phyloP scores from a whole-genome alignment of 129 eudicot species.

The Helianthus annuus region DNA sequence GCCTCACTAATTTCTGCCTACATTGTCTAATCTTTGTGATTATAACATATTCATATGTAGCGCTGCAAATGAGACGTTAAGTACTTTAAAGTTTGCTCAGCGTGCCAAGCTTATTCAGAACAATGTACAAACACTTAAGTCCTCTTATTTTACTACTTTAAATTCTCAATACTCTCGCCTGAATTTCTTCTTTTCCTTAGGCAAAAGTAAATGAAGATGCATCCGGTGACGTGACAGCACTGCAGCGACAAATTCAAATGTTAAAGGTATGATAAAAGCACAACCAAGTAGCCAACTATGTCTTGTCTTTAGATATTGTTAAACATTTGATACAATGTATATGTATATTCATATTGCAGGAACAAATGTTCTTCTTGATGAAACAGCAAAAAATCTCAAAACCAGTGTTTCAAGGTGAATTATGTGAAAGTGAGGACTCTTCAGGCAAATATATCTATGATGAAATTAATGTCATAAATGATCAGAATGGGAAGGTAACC shows the following conservation, averaged over 20 bases:
- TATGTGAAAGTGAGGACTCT: constrained; percentile 30
- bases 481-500: constrained; percentile 45
- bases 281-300: background rate
- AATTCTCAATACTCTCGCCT: constrained; percentile 3
- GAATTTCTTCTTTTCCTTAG: constrained; percentile 37
- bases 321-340: constrained; percentile 22
- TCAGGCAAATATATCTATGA: constrained; percentile 31
- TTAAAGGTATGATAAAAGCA: constrained; percentile 52
- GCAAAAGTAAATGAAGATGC: constrained; percentile 94
- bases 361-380: constrained; percentile 66
- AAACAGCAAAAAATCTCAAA: constrained; percentile 43
- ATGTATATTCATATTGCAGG: constrained; percentile 45
- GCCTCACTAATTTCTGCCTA: background rate
- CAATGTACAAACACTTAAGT: constrained; percentile 51
- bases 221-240: constrained; percentile 68
- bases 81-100: constrained; percentile 90
- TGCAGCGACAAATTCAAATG: constrained; percentile 81
- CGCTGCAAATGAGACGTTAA: constrained; percentile 78
- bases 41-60: constrained; percentile 46
- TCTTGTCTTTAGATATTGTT: constrained; percentile 7
- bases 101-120: constrained; percentile 97
- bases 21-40: constrained; percentile 15
- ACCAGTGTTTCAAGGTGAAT: constrained; percentile 33
- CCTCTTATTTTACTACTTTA: background rate
- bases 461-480: constrained; percentile 29